Evolutionary conservation across 2,329 filamentous ascomycete genomes (phyloP), one percentile per base, ranked within the genome.

Genomic region (Fusarium setosum): DNA sequence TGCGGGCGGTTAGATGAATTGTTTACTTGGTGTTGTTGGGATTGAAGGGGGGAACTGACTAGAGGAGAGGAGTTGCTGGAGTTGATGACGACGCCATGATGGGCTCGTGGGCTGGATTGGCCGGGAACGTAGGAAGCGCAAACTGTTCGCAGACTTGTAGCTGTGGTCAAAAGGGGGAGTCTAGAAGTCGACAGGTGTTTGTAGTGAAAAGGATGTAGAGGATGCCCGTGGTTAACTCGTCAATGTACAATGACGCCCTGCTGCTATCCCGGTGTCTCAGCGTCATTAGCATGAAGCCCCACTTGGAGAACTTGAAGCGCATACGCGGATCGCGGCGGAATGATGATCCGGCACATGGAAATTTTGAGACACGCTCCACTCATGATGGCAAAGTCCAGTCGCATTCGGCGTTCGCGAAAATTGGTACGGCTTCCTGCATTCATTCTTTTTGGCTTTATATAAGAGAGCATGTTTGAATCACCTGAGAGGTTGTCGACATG

Each of bases 1-100:
- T 97, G 73, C 21, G 26, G 10, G 42, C 1, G 34, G 55, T 68
- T 40, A 59, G 44, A 18, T 34, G 20, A 13, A 23, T 56, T 38
- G 12, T 24, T 32, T 58, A 50, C 31, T 29, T 12, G 32, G 17
- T 15, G 37, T 26, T 13, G 34, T 13, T 21, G 5, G 20, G 17
- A 20, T 15, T 7, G 26, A 17, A 21, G 37, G 56, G 42, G 42
- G 50, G 29, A 41, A 80, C 88, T 74, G 83, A 93, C 91, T 93
- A 93, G 75, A 93, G 88, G 64, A 93, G 83, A 57, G 89, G 90
- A 70, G 88, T 92, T 65, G 86, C 82, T 29, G 86, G 82, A 69
- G 86, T 85, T 48, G 90, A 92, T 58, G 90, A 92, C 61, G 90
- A 92, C 61, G 90, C 89, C 90, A 92, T 92, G 66, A 55, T 63